These are phyloP conservation scores for Podila horticola DNA, from an alignment of 192 early-diverging fungal genomes.

Conservation along the genomic window DNA sequence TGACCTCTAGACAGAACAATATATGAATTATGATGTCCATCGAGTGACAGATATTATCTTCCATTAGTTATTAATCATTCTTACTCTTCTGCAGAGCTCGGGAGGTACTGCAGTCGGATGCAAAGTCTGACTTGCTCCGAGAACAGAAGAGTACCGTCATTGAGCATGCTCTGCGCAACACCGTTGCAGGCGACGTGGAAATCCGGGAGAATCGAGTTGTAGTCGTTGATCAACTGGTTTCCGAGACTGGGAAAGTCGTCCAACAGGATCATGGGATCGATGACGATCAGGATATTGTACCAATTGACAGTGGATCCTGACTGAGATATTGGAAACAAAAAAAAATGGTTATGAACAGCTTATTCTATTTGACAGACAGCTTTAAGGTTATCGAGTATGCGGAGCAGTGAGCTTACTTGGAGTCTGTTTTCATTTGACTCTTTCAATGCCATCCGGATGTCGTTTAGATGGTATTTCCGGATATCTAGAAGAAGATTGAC, in stretches of 20 bases:
- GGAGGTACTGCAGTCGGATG: slow-evolving; percentile 23
- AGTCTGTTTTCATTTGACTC: slow-evolving; percentile 3
- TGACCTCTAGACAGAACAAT: slow-evolving; percentile 9
- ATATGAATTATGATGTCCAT: no score
- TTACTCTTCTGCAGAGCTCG: slow-evolving; percentile 17
- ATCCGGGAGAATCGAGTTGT: slow-evolving; percentile 8
- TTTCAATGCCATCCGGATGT: slow-evolving; percentile 22
- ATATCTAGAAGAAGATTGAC: slow-evolving; percentile 11
- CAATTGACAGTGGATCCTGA: slow-evolving; percentile 11
- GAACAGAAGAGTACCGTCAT: slow-evolving; percentile 12
- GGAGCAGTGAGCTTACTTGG: slow-evolving; percentile 7
- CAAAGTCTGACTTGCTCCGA: slow-evolving; percentile 36
- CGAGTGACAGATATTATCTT: background rate
- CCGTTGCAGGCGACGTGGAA: slow-evolving; percentile 19
- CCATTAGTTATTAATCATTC: background rate
- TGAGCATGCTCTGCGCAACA: slow-evolving; percentile 37
- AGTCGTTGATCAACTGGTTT: slow-evolving; percentile 15
- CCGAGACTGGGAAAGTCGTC: slow-evolving; percentile 33
- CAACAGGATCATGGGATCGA: slow-evolving; percentile 31
- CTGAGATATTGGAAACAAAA: background rate
- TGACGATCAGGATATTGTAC: slow-evolving; percentile 7
- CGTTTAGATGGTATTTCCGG: slow-evolving; percentile 17
- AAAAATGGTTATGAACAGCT: background rate
- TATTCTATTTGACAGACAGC: no score
- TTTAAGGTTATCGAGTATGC: no score